Percentiles rank a stretch among this genome's conserved stretches.
Conservation (phyloP, 495 filamentous ascomycete species). For the Extremus antarcticus region DNA sequence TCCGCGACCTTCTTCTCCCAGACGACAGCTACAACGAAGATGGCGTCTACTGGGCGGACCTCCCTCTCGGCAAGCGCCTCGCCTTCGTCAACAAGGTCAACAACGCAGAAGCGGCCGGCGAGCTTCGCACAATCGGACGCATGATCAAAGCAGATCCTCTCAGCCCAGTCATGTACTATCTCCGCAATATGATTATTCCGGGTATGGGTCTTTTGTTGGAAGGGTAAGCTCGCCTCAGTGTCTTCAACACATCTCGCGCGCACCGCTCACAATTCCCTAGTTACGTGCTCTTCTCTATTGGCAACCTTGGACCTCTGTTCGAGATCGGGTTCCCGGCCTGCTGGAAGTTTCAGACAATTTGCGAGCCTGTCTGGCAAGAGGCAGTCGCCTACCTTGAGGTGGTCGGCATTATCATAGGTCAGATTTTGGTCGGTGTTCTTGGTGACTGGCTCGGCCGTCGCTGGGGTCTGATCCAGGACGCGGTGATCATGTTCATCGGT, state of each 20-base stretch:
- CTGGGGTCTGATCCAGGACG: slow-evolving; percentile 88
- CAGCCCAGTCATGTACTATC: slow-evolving; percentile 68
- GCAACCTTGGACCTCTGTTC: slow-evolving; percentile 73
- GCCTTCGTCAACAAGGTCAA: slow-evolving; percentile 63
- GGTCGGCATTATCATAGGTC: slow-evolving; percentile 78
- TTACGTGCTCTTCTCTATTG: slow-evolving; percentile 91
- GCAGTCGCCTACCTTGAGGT: slow-evolving; percentile 79
- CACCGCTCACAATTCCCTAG: slow-evolving; percentile 21
- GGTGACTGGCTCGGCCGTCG: slow-evolving; percentile 57
- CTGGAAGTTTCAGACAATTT: slow-evolving; percentile 55
- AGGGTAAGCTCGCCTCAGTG: slow-evolving; percentile 38
- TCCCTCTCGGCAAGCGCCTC: slow-evolving; percentile 52
- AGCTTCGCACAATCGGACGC: slow-evolving; percentile 52
- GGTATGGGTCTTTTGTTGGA: slow-evolving; percentile 82
- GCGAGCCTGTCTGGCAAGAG: slow-evolving; percentile 62
- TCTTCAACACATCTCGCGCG: background rate
- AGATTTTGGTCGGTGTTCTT: slow-evolving; percentile 33
- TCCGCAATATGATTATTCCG: slow-evolving; percentile 76
- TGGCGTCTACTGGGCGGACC: slow-evolving; percentile 85
- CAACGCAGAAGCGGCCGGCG: slow-evolving; percentile 49
- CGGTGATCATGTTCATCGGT: slow-evolving; percentile 83
- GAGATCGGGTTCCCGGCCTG: slow-evolving; percentile 55
- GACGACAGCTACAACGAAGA: slow-evolving; percentile 70
- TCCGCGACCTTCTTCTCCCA: slow-evolving; percentile 62
- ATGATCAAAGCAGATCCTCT: slow-evolving; percentile 77